Base-by-base conservation (phyloP, 805 yeast species). In the Clavispora carvajalis region DNA sequence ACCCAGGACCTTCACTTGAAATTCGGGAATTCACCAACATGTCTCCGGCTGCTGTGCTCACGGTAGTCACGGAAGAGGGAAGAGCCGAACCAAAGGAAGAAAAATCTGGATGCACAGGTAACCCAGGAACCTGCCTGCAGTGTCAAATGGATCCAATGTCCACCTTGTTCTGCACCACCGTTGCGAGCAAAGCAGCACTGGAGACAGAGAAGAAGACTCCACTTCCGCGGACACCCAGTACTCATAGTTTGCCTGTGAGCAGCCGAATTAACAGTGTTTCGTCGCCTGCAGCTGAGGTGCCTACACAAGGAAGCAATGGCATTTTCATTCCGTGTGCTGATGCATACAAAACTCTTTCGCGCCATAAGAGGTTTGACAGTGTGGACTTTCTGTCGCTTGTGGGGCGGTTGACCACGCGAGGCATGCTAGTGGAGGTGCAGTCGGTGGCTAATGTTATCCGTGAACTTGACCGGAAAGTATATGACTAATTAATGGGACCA, bases 361-460 rank as follows among this genome's bases (percentile, higher is more conserved):
- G 95, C 42, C 96, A 88, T 59, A 82, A 83, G 53, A 78, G 80
- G 50, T 87, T 87, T 63, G 74, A 77, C 43, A 69, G 77, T 7
- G 86, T 82, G 15, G 93, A 86, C 47, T 79, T 87, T 54, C 77
- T 84, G 40, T 76, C 80, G 2, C 67, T 87, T 46, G 89, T 87
- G 4, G 85, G 85, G 11, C 78, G 82, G 51, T 71, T 88, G 49
- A 79, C 83, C 22, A 85, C 95, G 1, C 69, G 84, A 47, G 96
- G 95, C 3, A 85, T 85, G 83, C 87, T 83, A 53, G 95, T 89
- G 35, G 96, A 89, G 55, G 95, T 85, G n/a, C 87, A 83, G 53
- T 79, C 88, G 51, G 93, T 89, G 24, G 95, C 93, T 22, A 83
- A 84, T 52, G 89, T 87, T 16, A 65, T 88, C 46, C 69, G 95